Conservation (phyloP, 257 asterid species). For the Solanum chiquidenum region DNA sequence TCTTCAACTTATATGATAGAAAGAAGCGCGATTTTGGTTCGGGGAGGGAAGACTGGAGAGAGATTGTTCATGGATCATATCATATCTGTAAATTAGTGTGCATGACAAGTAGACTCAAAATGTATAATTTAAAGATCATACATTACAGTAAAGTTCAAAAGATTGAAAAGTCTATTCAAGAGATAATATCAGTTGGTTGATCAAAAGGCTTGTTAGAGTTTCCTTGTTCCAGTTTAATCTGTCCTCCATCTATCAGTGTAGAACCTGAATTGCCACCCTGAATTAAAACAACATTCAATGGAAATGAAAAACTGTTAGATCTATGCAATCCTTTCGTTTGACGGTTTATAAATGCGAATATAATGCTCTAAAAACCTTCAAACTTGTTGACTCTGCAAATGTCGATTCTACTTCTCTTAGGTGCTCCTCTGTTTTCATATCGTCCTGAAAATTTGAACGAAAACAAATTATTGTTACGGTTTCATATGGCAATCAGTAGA, state of each 20-base stretch:
- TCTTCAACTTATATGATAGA: not conserved
- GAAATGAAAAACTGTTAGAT: not conserved
- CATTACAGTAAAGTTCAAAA: not conserved
- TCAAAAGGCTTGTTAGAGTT: constrained; percentile 23
- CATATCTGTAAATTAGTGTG: not conserved
- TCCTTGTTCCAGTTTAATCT: constrained; percentile 16
- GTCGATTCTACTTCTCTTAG: constrained; percentile 12
- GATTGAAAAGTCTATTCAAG: not conserved
- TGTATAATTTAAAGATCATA: not conserved
- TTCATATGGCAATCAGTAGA: not conserved
- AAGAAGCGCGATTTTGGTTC: not conserved
- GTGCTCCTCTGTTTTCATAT: constrained; percentile 15
- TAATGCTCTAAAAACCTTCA: constrained; percentile 12
- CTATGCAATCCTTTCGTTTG: not conserved
- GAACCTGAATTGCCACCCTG: constrained; percentile 16
- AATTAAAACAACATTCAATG: not conserved
- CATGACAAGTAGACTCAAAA: not conserved
- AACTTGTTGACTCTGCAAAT: constrained; percentile 6
- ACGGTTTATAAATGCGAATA: not conserved
- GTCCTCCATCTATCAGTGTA: constrained; percentile 13
- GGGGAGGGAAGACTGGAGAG: not conserved
- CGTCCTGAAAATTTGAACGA: constrained; percentile 16
- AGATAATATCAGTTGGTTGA: constrained; percentile 9
- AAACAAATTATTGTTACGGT: not conserved
- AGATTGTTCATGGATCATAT: not conserved